Evolutionary conservation across 2,329 filamentous ascomycete species (phyloP).

Genomic region (Paecilomyces sp.): DNA sequence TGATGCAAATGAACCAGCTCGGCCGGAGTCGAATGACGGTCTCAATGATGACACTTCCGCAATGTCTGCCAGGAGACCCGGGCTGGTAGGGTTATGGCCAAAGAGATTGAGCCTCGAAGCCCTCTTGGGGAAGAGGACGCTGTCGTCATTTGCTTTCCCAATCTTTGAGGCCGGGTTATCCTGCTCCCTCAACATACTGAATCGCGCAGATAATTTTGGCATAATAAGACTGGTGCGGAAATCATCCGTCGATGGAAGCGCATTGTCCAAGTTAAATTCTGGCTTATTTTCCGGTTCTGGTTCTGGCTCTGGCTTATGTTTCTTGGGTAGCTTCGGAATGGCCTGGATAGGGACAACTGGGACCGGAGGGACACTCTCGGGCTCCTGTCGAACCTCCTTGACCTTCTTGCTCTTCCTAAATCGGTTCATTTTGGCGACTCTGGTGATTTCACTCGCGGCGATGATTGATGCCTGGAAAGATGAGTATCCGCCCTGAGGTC

Average conservation of each 20-base stretch:
- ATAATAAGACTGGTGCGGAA: slow-evolving; percentile 94
- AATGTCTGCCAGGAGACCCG: slow-evolving; percentile 66
- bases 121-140: slow-evolving; percentile 75
- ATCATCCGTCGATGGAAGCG: slow-evolving; percentile 74
- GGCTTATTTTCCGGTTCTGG: slow-evolving; percentile 47
- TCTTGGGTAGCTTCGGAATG: slow-evolving; percentile 39
- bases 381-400: slow-evolving; percentile 35
- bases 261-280: slow-evolving; percentile 65
- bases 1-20: slow-evolving; percentile 58
- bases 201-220: slow-evolving; percentile 88
- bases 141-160: slow-evolving; percentile 92
- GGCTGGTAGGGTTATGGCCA: slow-evolving; percentile 49
- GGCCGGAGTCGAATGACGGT: slow-evolving; percentile 52
- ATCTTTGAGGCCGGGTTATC: slow-evolving; percentile 84
- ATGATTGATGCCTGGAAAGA: not conserved
- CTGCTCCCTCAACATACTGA: slow-evolving; percentile 94
- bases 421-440: slow-evolving; percentile 27
- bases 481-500: not conserved
- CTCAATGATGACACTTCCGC: slow-evolving; percentile 81
- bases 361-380: slow-evolving; percentile 32
- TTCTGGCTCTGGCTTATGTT: slow-evolving; percentile 36
- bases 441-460: not conserved
- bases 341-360: slow-evolving; percentile 15
- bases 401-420: slow-evolving; percentile 35
- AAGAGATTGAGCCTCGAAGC: slow-evolving; percentile 72